Evolutionary conservation across 257 asterid species (phyloP), one percentile per base, ranked within the genome.

Genomic region (Plectranthus barbatus): DNA sequence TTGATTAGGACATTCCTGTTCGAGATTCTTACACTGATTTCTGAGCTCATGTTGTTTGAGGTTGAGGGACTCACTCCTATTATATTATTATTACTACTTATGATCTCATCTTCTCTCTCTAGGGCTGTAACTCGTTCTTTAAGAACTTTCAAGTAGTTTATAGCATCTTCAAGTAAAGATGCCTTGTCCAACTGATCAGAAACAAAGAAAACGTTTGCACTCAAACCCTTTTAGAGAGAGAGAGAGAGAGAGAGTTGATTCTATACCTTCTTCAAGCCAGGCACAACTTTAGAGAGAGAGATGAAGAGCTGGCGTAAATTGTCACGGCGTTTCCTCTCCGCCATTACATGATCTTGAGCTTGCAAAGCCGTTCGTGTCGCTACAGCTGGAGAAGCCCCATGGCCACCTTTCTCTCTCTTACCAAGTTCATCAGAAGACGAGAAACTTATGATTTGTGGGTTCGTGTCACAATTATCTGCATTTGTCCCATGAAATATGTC

Each of bases 231-330:
- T n/a, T n/a, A n/a, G n/a, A n/a, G n/a, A n/a, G n/a, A n/a, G n/a
- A n/a, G n/a, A n/a, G n/a, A n/a, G n/a, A n/a, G n/a, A n/a, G n/a
- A n/a, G 31, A 26, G 2, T 26, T 51, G 14, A 3, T 13, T 79
- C n/a, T n/a, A n/a, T n/a, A 86, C 94, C 94, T 81, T 83, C 66
- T 77, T 83, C 44, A 86, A 80, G 20, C 94, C 83, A 0, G 94
- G 94, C 12, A 83, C 80, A 20, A 79, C 42, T 70, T 83, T 86
- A 1, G 94, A 81, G 12, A 83, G 81, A 56, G 64, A 44, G 34
- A 86, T 68, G 82, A 86, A 86, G 41, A 83, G 86, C 15, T 80
- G 80, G 17, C 72, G 70, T 21, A 86, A n/a, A 51, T 70, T 81
- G 68, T 79, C 76, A 0, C 90, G 77, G 7, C 88, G 87, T 51